phyloP scores from a whole-genome alignment of 2,329 filamentous ascomycete species.

The Fusarium sp. region DNA sequence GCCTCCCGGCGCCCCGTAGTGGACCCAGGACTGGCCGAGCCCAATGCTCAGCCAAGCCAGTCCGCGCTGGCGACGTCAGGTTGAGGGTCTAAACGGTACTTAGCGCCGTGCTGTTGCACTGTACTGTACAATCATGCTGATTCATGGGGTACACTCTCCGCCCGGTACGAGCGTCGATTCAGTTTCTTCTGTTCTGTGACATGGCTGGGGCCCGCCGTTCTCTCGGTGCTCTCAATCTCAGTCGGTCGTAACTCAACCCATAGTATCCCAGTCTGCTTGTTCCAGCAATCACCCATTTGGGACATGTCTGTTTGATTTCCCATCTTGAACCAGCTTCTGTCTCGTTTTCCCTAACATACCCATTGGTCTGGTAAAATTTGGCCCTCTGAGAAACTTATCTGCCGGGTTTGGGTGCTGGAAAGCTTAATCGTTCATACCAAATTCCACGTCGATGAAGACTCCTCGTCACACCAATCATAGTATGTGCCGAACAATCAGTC shows the following conservation, averaged over 20 bases:
- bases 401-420: not conserved
- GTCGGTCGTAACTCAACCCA: not conserved
- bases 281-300: slow-evolving; percentile 12
- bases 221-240: slow-evolving; percentile 40
- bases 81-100: slow-evolving; percentile 32
- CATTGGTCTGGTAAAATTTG: not conserved
- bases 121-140: slow-evolving; percentile 19
- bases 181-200: slow-evolving; percentile 26
- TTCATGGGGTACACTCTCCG: slow-evolving; percentile 15
- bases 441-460: slow-evolving; percentile 20
- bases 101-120: slow-evolving; percentile 38
- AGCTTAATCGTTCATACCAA: slow-evolving; percentile 12
- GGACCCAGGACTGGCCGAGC: slow-evolving; percentile 32
- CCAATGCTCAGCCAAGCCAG: slow-evolving; percentile 33
- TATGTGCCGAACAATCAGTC: slow-evolving; percentile 5
- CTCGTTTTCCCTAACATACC: slow-evolving; percentile 31
- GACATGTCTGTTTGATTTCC: slow-evolving; percentile 25
- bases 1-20: slow-evolving; percentile 29
- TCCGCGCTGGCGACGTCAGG: slow-evolving; percentile 36
- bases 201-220: slow-evolving; percentile 36
- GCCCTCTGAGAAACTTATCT: not conserved
- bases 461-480: not conserved
- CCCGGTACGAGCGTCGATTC: slow-evolving; percentile 32
- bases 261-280: slow-evolving; percentile 8
- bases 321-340: slow-evolving; percentile 23